Evolutionary conservation across 208 protist species (phyloP).

Genomic region (Lotmaria passim): DNA sequence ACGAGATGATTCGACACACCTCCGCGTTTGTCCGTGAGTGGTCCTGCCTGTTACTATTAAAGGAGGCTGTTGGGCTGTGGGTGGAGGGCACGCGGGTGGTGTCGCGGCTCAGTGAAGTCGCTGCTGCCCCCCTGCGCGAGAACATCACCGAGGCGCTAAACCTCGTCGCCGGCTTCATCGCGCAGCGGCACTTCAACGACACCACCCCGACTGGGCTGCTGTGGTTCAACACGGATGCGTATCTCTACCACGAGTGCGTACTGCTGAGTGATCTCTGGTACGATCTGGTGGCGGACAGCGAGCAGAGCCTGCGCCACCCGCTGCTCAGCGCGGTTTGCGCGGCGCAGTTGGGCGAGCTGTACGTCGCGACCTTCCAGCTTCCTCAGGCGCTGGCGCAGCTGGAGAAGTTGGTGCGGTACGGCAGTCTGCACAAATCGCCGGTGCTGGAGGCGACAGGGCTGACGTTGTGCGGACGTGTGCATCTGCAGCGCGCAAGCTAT

Average conservation of each 20-base stretch:
- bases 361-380: constrained; percentile 85
- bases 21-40: constrained; percentile 83
- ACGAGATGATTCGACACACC: constrained; percentile 77
- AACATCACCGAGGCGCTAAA: constrained; percentile 67
- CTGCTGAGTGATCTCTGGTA: constrained; percentile 85
- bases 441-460: constrained; percentile 75
- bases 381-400: constrained; percentile 73
- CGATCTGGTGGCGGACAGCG: constrained; percentile 59
- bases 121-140: constrained; percentile 41
- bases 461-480: constrained; percentile 72
- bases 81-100: constrained; percentile 58
- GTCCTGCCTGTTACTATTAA: constrained; percentile 79
- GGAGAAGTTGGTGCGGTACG: constrained; percentile 47
- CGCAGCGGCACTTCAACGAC: constrained; percentile 59
- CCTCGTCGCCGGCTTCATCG: constrained; percentile 70
- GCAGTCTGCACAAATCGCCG: constrained; percentile 32
- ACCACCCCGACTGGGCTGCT: constrained; percentile 31
- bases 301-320: constrained; percentile 68
- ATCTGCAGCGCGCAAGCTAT: constrained; percentile 83
- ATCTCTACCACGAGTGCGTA: constrained; percentile 85
- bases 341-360: constrained; percentile 83
- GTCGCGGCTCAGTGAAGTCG: constrained; percentile 58
- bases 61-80: constrained; percentile 88
- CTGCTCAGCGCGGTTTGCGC: constrained; percentile 65
- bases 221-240: constrained; percentile 58